These are phyloP conservation scores for Myochromella boudieri DNA, from an alignment of 768 basidiomycete genomes.

Conservation along the genomic window DNA sequence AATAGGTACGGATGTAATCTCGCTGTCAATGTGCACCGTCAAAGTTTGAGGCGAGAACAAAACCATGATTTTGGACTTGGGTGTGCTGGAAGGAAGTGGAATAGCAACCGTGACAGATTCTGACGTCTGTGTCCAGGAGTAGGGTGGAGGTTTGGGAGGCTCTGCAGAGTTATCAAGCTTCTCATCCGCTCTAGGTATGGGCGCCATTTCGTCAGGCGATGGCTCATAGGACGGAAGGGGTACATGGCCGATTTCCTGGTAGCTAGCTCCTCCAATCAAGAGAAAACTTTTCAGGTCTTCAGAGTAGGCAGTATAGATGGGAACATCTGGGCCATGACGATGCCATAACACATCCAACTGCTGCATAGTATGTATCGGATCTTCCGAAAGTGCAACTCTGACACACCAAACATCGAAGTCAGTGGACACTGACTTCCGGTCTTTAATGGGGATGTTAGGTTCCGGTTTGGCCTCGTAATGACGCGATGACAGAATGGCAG, in stretches of 20 bases:
- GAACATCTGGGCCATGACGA: slow-evolving; percentile 69
- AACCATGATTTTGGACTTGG: slow-evolving; percentile 64
- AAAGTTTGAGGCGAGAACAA: slow-evolving; percentile 64
- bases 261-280: slow-evolving; percentile 57
- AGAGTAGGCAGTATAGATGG: slow-evolving; percentile 54
- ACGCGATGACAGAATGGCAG: slow-evolving; percentile 61
- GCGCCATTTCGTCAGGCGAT: slow-evolving; percentile 61
- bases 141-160: slow-evolving; percentile 66
- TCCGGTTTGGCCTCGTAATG: slow-evolving; percentile 32
- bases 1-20: slow-evolving; percentile 34
- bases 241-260: slow-evolving; percentile 40
- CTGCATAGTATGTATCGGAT: slow-evolving; percentile 29
- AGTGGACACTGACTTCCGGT: slow-evolving; percentile 26
- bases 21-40: slow-evolving; percentile 56
- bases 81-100: slow-evolving; percentile 72
- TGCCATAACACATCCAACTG: slow-evolving; percentile 65
- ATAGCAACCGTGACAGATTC: slow-evolving; percentile 85
- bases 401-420: slow-evolving; percentile 71
- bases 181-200: slow-evolving; percentile 66
- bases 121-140: slow-evolving; percentile 89
- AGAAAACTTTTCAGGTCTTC: slow-evolving; percentile 45
- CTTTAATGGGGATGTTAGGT: slow-evolving; percentile 13
- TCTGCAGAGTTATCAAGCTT: slow-evolving; percentile 42
- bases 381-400: slow-evolving; percentile 44
- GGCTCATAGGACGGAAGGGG: slow-evolving; percentile 49